A percentile compares a stretch with the other conserved stretches of the same genome.
phyloP scores from a whole-genome alignment of 352 stramenopile species.

The Aphanomyces astaci region DNA sequence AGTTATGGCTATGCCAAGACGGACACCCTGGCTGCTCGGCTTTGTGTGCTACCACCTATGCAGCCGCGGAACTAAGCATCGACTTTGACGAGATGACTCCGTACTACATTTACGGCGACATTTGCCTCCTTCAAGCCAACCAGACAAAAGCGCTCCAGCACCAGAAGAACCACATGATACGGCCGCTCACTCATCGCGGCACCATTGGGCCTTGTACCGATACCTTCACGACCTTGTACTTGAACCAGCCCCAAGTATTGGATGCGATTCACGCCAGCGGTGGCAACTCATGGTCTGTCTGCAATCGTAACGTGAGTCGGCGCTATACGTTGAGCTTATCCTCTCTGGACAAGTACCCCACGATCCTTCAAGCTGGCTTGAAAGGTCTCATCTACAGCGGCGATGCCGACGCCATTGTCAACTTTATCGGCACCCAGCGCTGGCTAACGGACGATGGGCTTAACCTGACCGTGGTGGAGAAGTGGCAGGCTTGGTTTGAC shows the following conservation, averaged over 20 bases:
- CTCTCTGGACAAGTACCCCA: constrained; percentile 50
- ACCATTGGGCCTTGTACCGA: constrained; percentile 48
- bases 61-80: constrained; percentile 29
- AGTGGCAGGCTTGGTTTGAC: constrained; percentile 45
- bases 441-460: constrained; percentile 55
- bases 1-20: constrained; percentile 33
- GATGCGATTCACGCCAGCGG: constrained; percentile 42
- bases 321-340: constrained; percentile 40
- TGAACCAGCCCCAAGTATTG: constrained; percentile 45
- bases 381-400: too few species aligned
- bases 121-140: not conserved
- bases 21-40: constrained; percentile 29
- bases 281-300: constrained; percentile 41
- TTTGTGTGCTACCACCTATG: constrained; percentile 27
- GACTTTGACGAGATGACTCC: constrained; percentile 41
- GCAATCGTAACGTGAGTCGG: constrained; percentile 38
- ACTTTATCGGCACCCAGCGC: constrained; percentile 55
- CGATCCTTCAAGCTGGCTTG: constrained; percentile 36
- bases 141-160: constrained; percentile 30
- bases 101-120: constrained; percentile 77
- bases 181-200: constrained; percentile 33
- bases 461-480: constrained; percentile 31
- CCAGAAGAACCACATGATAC: constrained; percentile 23
- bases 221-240: constrained; percentile 40
- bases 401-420: constrained; percentile 59